Percentiles rank a stretch among this genome's conserved stretches.
These are phyloP conservation scores for Citrus trifoliata DNA, from an alignment of 345 rosid species.

Conservation along the genomic window DNA sequence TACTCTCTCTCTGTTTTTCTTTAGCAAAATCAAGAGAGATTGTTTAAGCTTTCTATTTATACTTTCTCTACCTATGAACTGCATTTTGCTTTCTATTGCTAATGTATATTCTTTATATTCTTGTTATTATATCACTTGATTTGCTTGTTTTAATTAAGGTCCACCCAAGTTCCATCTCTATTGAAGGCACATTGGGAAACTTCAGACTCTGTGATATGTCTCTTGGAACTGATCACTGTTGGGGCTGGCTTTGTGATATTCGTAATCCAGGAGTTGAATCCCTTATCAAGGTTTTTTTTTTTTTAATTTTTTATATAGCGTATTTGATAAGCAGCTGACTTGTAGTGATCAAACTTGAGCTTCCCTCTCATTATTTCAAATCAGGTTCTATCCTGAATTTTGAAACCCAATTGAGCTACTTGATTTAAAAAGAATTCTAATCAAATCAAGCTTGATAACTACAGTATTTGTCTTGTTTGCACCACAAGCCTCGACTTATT, in stretches of 20 bases:
- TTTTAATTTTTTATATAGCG: background rate
- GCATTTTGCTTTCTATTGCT: conserved; percentile 2
- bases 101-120: conserved; percentile 4
- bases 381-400: background rate
- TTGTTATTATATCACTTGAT: conserved; percentile 22
- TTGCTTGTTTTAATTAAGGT: conserved; percentile 47
- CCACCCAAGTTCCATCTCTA: conserved; percentile 83
- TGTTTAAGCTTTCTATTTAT: background rate
- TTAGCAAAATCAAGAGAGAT: background rate
- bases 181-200: conserved; percentile 94
- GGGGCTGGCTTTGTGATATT: conserved; percentile 98
- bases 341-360: background rate
- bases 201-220: conserved; percentile 94
- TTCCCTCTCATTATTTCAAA: background rate
- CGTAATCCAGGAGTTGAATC: conserved; percentile 96
- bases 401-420: background rate
- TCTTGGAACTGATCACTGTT: conserved; percentile 62
- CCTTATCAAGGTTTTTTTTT: conserved; percentile 65
- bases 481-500: background rate
- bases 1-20: background rate
- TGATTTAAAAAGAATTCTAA: background rate
- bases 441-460: background rate
- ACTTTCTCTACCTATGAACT: conserved; percentile 1
- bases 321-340: conserved; percentile 7
- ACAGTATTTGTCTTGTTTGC: background rate